Percentiles rank a stretch among this genome's conserved stretches.
Conservation (phyloP, 257 asterid genomes). For the Capsicum rhomboideum region DNA sequence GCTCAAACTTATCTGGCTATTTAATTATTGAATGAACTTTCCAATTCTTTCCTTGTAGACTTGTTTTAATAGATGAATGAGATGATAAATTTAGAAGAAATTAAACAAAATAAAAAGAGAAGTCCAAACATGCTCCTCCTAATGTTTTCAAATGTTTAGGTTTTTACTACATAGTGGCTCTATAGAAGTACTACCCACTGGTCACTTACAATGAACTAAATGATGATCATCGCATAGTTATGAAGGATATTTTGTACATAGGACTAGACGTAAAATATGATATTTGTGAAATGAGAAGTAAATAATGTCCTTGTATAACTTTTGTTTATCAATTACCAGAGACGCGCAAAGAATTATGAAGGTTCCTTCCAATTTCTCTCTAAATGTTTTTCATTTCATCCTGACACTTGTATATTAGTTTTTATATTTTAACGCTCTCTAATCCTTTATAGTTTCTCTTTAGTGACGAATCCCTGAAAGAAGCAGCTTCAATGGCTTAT, state of each 20-base stretch:
- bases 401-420: background rate
- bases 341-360: background rate
- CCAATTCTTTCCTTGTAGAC: background rate
- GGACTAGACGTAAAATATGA: background rate
- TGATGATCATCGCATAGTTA: background rate
- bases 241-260: background rate
- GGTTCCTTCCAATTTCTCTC: too few species aligned
- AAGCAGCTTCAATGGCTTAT: conserved; percentile 79
- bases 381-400: background rate
- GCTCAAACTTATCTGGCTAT: background rate
- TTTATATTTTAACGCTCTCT: background rate
- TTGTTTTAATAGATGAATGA: background rate
- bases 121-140: background rate
- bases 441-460: background rate
- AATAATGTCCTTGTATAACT: background rate
- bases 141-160: too few species aligned
- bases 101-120: background rate
- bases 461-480: conserved; percentile 65
- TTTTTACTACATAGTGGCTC: too few species aligned
- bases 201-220: background rate
- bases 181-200: background rate
- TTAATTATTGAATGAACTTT: background rate
- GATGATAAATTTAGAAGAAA: background rate
- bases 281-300: background rate
- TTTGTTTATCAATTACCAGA: background rate